Base-by-base conservation (phyloP, 2,329 filamentous ascomycete genomes). In the Colletotrichum sp. region DNA sequence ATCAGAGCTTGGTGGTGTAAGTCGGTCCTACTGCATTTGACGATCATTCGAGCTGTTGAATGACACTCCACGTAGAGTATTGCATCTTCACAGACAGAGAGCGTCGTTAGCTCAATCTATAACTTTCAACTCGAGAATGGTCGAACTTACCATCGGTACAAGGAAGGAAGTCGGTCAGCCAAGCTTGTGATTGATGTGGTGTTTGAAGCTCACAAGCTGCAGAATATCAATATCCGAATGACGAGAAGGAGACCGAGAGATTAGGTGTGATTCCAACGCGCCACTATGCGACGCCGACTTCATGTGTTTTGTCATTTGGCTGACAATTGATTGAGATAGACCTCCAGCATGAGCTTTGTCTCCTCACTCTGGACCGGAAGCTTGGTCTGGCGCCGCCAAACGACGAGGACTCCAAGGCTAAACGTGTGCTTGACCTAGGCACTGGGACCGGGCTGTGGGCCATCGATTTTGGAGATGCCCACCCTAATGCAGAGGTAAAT, bases 391-490 rank as follows among this genome's bases (percentile, higher is more conserved):
- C 77, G 34, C 72, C 77, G 33, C 62, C 66, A 8, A 69, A 73
- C 29, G 54, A 67, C 9, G 62, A 71, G 3, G 67, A 70, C 8
- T 43, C 72, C 2, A 63, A 72, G 43, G 27, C 58, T 7, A 70
- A 67, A 1, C 75, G 73, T 21, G 79, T 84, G 12, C 80, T 89
- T 3, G 87, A 89, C 77, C 76, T 87, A 47, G 86, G 87, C 18
- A 87, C 86, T 1, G 87, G 87, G 0, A 88, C 86, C 8, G 86
- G 86, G 16, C 78, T 82, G 8, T 86, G 84, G 84, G 82, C 83
- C 6, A 84, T 88, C 9, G 86, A 88, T 66, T 84, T 87, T 76
- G 85, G 79, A 78, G 54, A 51, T 27, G 5, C 4, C 11, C 38
- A 62, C 13, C 57, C 57, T 2, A 75, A 78, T 7, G 78, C 80